phyloP scores from a whole-genome alignment of 805 yeast genomes.

The Yarrowia sp. region DNA sequence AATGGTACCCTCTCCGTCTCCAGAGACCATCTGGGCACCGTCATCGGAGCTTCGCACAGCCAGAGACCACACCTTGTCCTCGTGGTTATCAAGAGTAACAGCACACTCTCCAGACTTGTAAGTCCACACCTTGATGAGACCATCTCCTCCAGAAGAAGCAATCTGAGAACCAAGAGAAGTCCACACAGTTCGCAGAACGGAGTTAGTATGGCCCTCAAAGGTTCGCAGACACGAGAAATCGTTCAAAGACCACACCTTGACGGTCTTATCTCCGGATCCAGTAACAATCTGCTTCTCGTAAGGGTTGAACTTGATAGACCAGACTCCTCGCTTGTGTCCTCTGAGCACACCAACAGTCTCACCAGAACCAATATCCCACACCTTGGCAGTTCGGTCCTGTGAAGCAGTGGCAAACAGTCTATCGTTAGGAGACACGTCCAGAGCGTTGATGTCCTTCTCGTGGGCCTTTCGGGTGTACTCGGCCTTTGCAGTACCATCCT shows the following conservation, averaged over 20 bases:
- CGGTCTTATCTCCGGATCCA: constrained; percentile 89
- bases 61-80: constrained; percentile 91
- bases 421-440: constrained; percentile 90
- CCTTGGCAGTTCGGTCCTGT: constrained; percentile 85
- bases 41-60: constrained; percentile 60
- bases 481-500: constrained; percentile 43
- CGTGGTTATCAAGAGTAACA: constrained; percentile 85
- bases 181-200: constrained; percentile 80
- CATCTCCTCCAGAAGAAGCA: constrained; percentile 84
- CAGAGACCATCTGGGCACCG: constrained; percentile 72
- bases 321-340: constrained; percentile 92
- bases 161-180: constrained; percentile 65
- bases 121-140: constrained; percentile 90
- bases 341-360: constrained; percentile 79
- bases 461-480: constrained; percentile 94
- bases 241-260: constrained; percentile 81
- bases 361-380: constrained; percentile 86
- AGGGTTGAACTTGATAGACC: constrained; percentile 84
- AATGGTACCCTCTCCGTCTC: constrained; percentile 93
- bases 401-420: constrained; percentile 88
- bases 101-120: constrained; percentile 69
- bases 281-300: constrained; percentile 74
- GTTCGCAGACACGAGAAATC: constrained; percentile 76
- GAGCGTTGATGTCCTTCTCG: constrained; percentile 89
- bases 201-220: constrained; percentile 91